Conservation (phyloP, 2,329 filamentous ascomycete species). For the Penicillium sp. region DNA sequence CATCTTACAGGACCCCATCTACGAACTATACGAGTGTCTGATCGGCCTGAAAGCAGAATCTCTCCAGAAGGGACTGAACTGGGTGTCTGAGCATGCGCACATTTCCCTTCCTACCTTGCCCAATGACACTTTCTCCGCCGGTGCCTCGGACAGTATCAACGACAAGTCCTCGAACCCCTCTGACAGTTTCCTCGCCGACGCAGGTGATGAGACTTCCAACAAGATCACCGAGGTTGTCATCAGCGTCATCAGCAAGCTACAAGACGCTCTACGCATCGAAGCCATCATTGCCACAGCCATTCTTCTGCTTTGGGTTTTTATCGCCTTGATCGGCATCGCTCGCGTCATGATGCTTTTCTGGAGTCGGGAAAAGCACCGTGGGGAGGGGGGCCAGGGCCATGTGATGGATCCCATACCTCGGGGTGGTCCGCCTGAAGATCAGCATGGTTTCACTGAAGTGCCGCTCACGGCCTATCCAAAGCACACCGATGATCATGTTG, state of each 20-base stretch:
- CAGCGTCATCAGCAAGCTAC: slow-evolving; percentile 68
- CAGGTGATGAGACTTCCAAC: slow-evolving; percentile 72
- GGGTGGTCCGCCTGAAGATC: slow-evolving; percentile 14
- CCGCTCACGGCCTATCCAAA: slow-evolving; percentile 37
- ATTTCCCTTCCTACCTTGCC: slow-evolving; percentile 76
- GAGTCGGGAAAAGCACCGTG: slow-evolving; percentile 60
- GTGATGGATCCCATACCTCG: slow-evolving; percentile 15
- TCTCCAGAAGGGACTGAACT: slow-evolving; percentile 86
- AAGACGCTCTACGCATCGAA: slow-evolving; percentile 70
- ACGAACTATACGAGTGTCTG: slow-evolving; percentile 81
- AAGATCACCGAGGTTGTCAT: slow-evolving; percentile 76
- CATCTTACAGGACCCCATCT: slow-evolving; percentile 73
- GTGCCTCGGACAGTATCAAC: slow-evolving; percentile 62
- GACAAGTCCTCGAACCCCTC: slow-evolving; percentile 53
- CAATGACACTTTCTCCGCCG: slow-evolving; percentile 80
- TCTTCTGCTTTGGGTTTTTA: slow-evolving; percentile 73
- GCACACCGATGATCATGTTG: slow-evolving; percentile 17
- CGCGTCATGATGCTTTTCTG: slow-evolving; percentile 65
- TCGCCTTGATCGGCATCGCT: slow-evolving; percentile 72
- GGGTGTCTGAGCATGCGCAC: slow-evolving; percentile 85
- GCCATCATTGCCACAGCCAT: slow-evolving; percentile 76
- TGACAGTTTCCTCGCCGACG: slow-evolving; percentile 74
- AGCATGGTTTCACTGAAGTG: slow-evolving; percentile 38
- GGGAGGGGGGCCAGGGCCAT: slow-evolving; percentile 56
- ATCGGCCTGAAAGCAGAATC: slow-evolving; percentile 81